Conservation (phyloP, 345 rosid species). For the Sonneratia alba region DNA sequence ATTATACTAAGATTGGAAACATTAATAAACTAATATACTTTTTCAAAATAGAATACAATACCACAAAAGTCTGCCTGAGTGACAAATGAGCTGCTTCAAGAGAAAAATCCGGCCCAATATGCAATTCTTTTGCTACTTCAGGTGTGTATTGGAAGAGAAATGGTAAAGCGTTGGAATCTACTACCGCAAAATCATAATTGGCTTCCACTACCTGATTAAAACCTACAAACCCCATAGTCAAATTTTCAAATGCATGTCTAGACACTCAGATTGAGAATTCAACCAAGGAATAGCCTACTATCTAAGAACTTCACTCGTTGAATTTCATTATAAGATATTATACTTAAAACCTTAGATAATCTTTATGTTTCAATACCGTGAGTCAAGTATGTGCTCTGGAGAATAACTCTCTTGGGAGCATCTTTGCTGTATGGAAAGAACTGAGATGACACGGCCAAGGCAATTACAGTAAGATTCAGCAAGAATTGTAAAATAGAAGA, state of each 20-base stretch:
- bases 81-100: constrained; percentile 36
- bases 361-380: constrained; percentile 38
- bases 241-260: too few relatives aligned
- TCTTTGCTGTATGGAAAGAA: constrained; percentile 80
- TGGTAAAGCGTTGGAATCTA: constrained; percentile 70
- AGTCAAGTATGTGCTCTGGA: constrained; percentile 70
- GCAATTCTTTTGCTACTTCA: constrained; percentile 51
- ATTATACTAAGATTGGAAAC: neutral
- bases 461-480: constrained; percentile 55
- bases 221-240: constrained; percentile 36
- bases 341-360: neutral
- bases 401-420: constrained; percentile 86
- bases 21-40: neutral
- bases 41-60: constrained; percentile 15
- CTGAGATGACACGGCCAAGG: constrained; percentile 77
- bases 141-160: constrained; percentile 70
- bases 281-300: neutral
- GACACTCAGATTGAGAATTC: neutral
- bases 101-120: constrained; percentile 40
- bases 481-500: constrained; percentile 60
- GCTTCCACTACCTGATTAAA: constrained; percentile 46
- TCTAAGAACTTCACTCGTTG: neutral
- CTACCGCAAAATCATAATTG: constrained; percentile 60
- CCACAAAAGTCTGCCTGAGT: constrained; percentile 53
- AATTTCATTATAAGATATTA: neutral